These are phyloP conservation scores for Opeltia flavorubescens DNA, from an alignment of 495 filamentous ascomycete genomes.

Conservation along the genomic window DNA sequence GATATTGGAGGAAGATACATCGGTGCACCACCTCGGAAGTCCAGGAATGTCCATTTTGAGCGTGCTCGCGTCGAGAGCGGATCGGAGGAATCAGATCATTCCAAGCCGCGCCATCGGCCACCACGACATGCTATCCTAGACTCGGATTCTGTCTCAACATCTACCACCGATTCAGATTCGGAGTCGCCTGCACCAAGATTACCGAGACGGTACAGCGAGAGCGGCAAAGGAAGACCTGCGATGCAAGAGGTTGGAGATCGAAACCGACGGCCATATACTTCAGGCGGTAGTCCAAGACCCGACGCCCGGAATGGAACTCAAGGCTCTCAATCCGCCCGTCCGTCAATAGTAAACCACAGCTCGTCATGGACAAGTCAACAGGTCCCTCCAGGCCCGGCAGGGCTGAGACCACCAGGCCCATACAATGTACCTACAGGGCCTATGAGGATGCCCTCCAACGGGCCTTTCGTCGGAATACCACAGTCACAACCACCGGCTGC, in stretches of 20 bases:
- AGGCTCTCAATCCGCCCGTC: not conserved
- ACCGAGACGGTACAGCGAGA: not conserved
- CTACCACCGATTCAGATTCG: slow-evolving; percentile 1
- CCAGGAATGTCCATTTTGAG: slow-evolving; percentile 20
- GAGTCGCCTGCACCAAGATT: not conserved
- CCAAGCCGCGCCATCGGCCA: slow-evolving; percentile 10
- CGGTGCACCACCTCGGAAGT: slow-evolving; percentile 23
- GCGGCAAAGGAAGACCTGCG: not conserved
- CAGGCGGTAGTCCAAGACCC: not conserved
- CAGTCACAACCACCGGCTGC: too few relatives aligned
- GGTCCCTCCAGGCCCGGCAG: not conserved
- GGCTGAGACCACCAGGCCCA: not conserved
- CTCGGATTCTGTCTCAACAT: slow-evolving; percentile 11
- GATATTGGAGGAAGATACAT: slow-evolving; percentile 23
- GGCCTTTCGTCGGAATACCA: slow-evolving; percentile 6
- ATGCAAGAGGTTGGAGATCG: not conserved
- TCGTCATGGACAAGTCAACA: not conserved
- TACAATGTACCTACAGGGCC: not conserved
- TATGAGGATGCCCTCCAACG: slow-evolving; percentile 4
- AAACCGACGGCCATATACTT: not conserved
- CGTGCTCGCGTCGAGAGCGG: slow-evolving; percentile 29
- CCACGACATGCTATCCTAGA: slow-evolving; percentile 15
- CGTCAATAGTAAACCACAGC: too few relatives aligned
- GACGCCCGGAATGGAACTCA: not conserved
- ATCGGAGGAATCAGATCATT: slow-evolving; percentile 18